These are phyloP conservation scores for Biscogniauxia marginata DNA, from an alignment of 2,329 filamentous ascomycete species.

Conservation along the genomic window DNA sequence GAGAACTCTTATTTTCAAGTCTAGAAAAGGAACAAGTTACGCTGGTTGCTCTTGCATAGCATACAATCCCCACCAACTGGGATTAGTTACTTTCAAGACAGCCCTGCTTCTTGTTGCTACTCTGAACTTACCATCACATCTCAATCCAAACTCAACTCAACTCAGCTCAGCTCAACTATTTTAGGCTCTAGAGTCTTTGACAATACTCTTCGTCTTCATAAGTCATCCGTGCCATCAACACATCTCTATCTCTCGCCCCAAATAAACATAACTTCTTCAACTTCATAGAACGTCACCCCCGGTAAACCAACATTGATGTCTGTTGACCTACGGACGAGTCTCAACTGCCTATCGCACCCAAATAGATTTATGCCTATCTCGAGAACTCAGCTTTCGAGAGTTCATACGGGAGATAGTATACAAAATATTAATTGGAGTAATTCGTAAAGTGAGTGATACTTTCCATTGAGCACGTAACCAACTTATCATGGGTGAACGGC, in stretches of 20 bases:
- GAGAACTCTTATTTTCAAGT: conserved; percentile 16
- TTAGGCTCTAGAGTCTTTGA: not conserved
- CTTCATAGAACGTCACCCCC: conserved; percentile 22
- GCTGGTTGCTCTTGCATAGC: conserved; percentile 24
- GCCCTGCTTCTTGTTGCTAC: conserved; percentile 15
- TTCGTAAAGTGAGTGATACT: conserved; percentile 31
- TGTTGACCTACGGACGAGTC: conserved; percentile 56
- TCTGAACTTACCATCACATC: conserved; percentile 4
- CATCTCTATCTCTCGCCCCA: conserved; percentile 5
- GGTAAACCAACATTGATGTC: conserved; percentile 54
- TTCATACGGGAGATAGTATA: conserved; percentile 57
- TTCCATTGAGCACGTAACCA: conserved; percentile 2
- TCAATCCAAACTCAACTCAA: not conserved
- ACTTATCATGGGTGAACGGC: not conserved
- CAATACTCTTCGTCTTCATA: conserved; percentile 8
- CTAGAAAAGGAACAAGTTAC: conserved; percentile 14
- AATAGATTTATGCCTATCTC: conserved; percentile 58
- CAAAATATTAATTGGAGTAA: conserved; percentile 46
- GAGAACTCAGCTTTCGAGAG: conserved; percentile 53
- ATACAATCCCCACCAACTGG: conserved; percentile 19
- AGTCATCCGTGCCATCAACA: conserved; percentile 20
- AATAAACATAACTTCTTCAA: conserved; percentile 9
- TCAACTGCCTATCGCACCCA: conserved; percentile 56
- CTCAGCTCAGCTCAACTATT: too few relatives aligned
- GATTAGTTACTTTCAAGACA: conserved; percentile 17